Evolutionary conservation across 805 yeast species (phyloP), one percentile per base, ranked within the genome.

Genomic region (Martiniozyma abietophila): DNA sequence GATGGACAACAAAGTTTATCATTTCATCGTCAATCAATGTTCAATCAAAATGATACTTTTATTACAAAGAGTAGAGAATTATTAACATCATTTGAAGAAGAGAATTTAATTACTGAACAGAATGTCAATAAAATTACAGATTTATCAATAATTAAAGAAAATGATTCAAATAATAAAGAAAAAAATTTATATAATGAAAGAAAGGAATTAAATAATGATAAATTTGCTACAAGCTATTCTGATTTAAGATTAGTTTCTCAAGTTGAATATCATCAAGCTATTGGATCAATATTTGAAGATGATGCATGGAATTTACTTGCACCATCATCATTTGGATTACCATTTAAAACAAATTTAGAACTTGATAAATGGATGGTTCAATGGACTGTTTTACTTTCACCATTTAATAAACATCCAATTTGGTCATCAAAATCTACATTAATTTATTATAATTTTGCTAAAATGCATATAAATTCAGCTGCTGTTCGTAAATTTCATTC

Each of bases 301-400:
- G 62, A 69, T 41, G 75, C 78, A 0, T 73, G 81, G 80, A 76
- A 69, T 35, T 50, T 74, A 15, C 52, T 78, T 25, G 60, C 71
- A 0, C 84, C 84, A 0, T 59, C 74, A 2, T 59, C 71, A 1
- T 71, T 77, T 50, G 86, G 86, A 0, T 63, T 78, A 8, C 84
- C 84, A 0, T 77, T 80, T 49, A 71, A 69, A 43, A 67, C 76
- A 6, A 78, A 78, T 48, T 53, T 78, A 37, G 82, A 76, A 38
- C 54, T 78, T 24, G 86, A 78, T 47, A 75, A 70, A 52, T 78
- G 86, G 86, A 78, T 78, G 83, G 82, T 78, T 4, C 76, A 78
- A 15, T 78, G 86, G 86, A 75, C 86, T 0, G 81, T 79, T 8
- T 53, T 77, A 26, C 55, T 78, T 15, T 71, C 80, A 3, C 80